Evolutionary conservation across 192 early-diverging fungal genomes (phyloP), one percentile per base, ranked within the genome.

Genomic region (Funneliformis geosporum): DNA sequence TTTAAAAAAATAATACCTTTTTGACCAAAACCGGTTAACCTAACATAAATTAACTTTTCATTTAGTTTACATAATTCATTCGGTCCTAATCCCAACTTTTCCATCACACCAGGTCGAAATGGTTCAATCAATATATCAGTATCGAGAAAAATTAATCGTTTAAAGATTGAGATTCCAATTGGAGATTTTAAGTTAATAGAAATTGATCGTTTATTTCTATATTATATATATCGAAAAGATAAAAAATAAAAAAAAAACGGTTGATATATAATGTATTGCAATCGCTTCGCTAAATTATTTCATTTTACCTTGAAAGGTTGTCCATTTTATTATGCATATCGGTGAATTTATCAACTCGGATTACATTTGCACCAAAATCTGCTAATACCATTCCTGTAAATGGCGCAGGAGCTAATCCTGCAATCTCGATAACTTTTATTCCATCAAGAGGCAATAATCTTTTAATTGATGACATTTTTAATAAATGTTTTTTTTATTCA

Each of bases 21-120:
- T 67, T 93, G 92, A 21, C 92, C 92, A 82, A 89, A 93, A 16
- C 92, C 92, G n/a, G 88, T 93, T 80, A 92, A 79, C 14, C 90
- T 80, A 5, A 88, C 91, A 82, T 88, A 88, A 71, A 93, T 84
- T 68, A 91, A 79, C 9, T 82, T 61, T 21, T 88, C 85, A 80
- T 93, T 93, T 10, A 79, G 40, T 43, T 84, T 85, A n/a, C 87
- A 66, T 11, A 93, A 75, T 14, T 83, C 84, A 8, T 89, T 83
- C 11, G 92, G 92, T 4, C 90, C 91, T 33, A 93, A 80, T 6
- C 88, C 88, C n/a, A 93, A 78, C 18, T 83, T 83, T 69, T 93
- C 92, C 88, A 93, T 85, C 16, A 93, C 90, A 33, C 92, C 92
- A 16, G 92, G 90, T 18, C 92, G 84, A 75, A 90, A 93, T 18